These are phyloP conservation scores for Chalaropsis ovoidea DNA, from an alignment of 2,329 filamentous ascomycete genomes.

Conservation along the genomic window DNA sequence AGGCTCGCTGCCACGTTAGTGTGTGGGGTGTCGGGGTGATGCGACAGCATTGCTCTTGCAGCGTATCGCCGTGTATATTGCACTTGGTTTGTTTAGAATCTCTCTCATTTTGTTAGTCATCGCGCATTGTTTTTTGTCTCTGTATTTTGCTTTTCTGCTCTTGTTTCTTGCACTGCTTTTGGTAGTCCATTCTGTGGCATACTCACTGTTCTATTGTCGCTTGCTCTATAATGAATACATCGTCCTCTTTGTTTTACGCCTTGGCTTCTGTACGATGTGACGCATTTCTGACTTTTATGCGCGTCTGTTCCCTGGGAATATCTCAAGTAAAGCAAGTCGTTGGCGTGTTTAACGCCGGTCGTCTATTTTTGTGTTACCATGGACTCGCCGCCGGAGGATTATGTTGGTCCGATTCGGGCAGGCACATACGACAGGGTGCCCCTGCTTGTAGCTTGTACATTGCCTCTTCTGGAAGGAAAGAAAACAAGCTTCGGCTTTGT, in stretches of 20 bases:
- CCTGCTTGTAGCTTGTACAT: not conserved
- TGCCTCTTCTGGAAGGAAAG: not conserved
- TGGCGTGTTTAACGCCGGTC: not conserved
- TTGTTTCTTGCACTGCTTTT: not conserved
- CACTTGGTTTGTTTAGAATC: not conserved
- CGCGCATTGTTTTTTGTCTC: not conserved
- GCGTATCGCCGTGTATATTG: not conserved
- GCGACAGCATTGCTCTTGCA: not conserved
- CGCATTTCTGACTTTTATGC: not conserved
- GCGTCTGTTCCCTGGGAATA: not conserved
- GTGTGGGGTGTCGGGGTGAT: not conserved
- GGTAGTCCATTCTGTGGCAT: not conserved
- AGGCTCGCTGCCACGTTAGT: not conserved
- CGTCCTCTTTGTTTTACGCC: not conserved
- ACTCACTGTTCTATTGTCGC: not conserved
- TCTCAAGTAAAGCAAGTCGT: too few species aligned
- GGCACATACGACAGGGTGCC: not conserved
- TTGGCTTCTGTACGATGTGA: not conserved
- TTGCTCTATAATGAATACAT: conserved; percentile 1
- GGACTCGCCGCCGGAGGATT: not conserved
- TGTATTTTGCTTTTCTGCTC: conserved; percentile 1
- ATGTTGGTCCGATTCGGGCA: not conserved
- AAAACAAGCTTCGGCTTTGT: not conserved
- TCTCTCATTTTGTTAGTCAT: not conserved
- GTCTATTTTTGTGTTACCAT: not conserved